Percentiles rank a stretch among this genome's conserved stretches.
These are phyloP conservation scores for Fusarium sp. DNA, from an alignment of 2,329 filamentous ascomycete genomes.

Conservation along the genomic window DNA sequence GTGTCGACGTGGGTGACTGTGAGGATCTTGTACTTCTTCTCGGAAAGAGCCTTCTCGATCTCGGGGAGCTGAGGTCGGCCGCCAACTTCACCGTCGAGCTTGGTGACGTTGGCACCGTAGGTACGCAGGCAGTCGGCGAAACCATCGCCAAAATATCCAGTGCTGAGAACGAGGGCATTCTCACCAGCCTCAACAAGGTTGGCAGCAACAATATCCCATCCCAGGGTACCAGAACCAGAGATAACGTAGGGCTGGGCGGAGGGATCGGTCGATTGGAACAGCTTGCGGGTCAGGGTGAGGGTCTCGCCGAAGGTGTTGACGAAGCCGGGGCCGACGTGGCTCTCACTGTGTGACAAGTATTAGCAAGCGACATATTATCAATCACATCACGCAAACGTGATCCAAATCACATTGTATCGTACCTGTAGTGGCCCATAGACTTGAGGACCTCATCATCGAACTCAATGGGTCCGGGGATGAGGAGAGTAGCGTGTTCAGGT, in stretches of 20 bases:
- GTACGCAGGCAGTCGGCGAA: conserved; percentile 92
- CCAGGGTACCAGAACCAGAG: conserved; percentile 92
- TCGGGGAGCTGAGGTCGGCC: conserved; percentile 86
- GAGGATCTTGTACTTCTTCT: conserved; percentile 92
- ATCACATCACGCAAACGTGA: neutral
- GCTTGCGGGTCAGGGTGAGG: conserved; percentile 85
- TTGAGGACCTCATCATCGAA: conserved; percentile 97
- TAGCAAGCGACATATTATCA: neutral
- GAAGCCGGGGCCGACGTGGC: conserved; percentile 89
- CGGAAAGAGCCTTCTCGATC: conserved; percentile 86
- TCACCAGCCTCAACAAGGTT: conserved; percentile 92
- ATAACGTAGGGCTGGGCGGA: conserved; percentile 90
- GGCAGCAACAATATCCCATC: conserved; percentile 95
- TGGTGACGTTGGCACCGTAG: conserved; percentile 90
- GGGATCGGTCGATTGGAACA: conserved; percentile 90
- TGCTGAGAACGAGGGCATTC: conserved; percentile 90
- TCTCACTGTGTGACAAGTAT: conserved; percentile 70
- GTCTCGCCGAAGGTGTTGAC: conserved; percentile 92
- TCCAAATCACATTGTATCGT: conserved; percentile 2
- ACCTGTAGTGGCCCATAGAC: conserved; percentile 94
- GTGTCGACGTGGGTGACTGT: conserved; percentile 98
- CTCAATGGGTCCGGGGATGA: conserved; percentile 98
- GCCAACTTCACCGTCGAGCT: conserved; percentile 89
- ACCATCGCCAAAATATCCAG: conserved; percentile 95
- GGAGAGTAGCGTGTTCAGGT: conserved; percentile 73